Conservation (phyloP, 352 stramenopile genomes). For the Phytopythium litorale region DNA sequence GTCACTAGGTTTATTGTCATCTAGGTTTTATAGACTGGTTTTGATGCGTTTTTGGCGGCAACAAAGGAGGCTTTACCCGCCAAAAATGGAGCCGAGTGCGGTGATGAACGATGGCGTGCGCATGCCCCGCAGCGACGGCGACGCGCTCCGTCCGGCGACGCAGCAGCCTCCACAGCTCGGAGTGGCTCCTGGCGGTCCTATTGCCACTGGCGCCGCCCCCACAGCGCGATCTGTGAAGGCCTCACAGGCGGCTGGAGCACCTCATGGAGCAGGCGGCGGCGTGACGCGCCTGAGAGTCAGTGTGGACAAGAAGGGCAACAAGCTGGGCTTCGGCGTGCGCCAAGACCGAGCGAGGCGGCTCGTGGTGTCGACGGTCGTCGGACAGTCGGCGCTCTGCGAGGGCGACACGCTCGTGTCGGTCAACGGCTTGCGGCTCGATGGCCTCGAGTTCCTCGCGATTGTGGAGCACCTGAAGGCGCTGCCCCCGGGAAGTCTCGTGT, state of each 20-base stretch:
- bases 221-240: neutral
- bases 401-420: slow-evolving; percentile 69
- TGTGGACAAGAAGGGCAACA: slow-evolving; percentile 48
- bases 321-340: slow-evolving; percentile 64
- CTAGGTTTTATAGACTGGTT: slow-evolving; percentile 2
- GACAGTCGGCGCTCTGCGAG: slow-evolving; percentile 38
- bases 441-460: slow-evolving; percentile 45
- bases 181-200: neutral
- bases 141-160: neutral
- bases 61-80: neutral
- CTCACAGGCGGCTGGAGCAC: neutral
- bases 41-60: neutral
- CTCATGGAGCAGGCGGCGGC: neutral
- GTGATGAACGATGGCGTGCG: neutral
- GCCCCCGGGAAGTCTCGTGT: slow-evolving; percentile 41
- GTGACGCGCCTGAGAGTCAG: slow-evolving; percentile 32
- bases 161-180: neutral
- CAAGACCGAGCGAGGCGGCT: slow-evolving; percentile 50
- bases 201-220: neutral
- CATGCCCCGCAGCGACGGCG: neutral
- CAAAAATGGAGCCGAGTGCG: slow-evolving; percentile 2
- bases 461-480: slow-evolving; percentile 60
- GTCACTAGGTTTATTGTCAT: neutral
- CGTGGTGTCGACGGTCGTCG: slow-evolving; percentile 56
- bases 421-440: slow-evolving; percentile 49